Percentiles rank a stretch among this genome's conserved stretches.
Evolutionary conservation across 768 basidiomycete genomes (phyloP).

Genomic region (Amanita molliuscula): DNA sequence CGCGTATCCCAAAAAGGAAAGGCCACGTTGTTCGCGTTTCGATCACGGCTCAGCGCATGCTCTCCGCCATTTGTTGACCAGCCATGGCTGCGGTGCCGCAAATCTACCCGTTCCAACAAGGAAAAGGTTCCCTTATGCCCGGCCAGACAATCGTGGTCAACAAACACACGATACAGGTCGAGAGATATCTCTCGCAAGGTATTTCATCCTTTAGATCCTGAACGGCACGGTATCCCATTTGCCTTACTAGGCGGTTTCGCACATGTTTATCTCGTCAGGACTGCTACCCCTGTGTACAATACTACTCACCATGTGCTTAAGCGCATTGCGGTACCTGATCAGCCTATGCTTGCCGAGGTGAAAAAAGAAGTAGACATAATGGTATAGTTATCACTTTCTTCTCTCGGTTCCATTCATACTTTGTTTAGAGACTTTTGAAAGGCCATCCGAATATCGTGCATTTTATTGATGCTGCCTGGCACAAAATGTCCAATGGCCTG

Average conservation of each 20-base stretch:
- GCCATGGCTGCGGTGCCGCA: constrained; percentile 43
- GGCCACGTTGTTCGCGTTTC: constrained; percentile 2
- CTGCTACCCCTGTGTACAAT: constrained; percentile 77
- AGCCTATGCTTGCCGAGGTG: constrained; percentile 84
- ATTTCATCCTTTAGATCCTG: constrained; percentile 8
- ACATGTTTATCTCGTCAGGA: constrained; percentile 92
- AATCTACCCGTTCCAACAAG: constrained; percentile 34
- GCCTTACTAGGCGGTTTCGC: constrained; percentile 79
- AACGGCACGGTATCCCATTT: constrained; percentile 9
- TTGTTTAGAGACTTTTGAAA: constrained; percentile 68
- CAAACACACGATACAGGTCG: constrained; percentile 84
- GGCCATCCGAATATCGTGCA: constrained; percentile 94
- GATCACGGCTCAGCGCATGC: constrained; percentile 1
- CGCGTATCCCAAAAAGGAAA: background rate
- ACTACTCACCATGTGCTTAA: constrained; percentile 96
- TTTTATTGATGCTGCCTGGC: constrained; percentile 92
- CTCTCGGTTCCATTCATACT: constrained; percentile 17
- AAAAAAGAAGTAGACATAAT: constrained; percentile 98
- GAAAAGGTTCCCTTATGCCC: constrained; percentile 57
- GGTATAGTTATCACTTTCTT: constrained; percentile 39
- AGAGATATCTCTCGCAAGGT: constrained; percentile 95
- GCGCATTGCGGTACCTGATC: constrained; percentile 86
- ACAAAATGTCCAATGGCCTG: constrained; percentile 69
- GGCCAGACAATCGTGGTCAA: constrained; percentile 89
- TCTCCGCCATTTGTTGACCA: background rate